Conservation (phyloP, 352 stramenopile species). For the Pythium vanterpoolii region DNA sequence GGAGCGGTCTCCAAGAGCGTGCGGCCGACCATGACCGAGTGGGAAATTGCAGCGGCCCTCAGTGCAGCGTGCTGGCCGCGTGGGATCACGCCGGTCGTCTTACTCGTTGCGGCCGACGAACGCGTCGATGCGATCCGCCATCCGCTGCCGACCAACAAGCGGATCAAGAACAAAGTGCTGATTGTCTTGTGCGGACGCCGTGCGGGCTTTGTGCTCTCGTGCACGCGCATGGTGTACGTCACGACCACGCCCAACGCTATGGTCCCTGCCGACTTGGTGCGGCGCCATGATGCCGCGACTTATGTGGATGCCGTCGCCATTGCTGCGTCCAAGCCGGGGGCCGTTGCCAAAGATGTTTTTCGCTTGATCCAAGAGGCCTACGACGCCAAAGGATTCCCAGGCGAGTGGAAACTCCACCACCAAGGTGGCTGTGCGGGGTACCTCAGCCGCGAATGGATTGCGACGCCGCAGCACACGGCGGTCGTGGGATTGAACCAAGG, state of each 20-base stretch:
- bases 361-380: constrained; percentile 56
- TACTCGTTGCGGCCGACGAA: constrained; percentile 64
- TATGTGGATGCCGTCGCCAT: constrained; percentile 68
- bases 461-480: constrained; percentile 33
- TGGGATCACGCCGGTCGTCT: constrained; percentile 55
- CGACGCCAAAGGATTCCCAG: constrained; percentile 42
- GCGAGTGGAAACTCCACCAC: constrained; percentile 66
- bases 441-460: constrained; percentile 73
- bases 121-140: constrained; percentile 64
- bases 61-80: constrained; percentile 31
- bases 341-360: constrained; percentile 43
- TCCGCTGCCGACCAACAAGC: constrained; percentile 64
- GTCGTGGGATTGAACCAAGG: constrained; percentile 46
- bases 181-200: constrained; percentile 70
- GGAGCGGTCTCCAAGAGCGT: constrained; percentile 41
- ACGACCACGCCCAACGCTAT: constrained; percentile 30
- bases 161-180: constrained; percentile 71
- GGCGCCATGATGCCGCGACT: constrained; percentile 58
- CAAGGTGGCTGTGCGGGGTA: constrained; percentile 65
- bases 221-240: constrained; percentile 66
- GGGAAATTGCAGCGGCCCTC: constrained; percentile 47
- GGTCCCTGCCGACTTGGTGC: constrained; percentile 38
- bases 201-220: constrained; percentile 55
- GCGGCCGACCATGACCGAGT: constrained; percentile 47
- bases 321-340: constrained; percentile 33